These are phyloP conservation scores for Scutellaria barbata DNA, from an alignment of 257 asterid genomes.

Conservation along the genomic window DNA sequence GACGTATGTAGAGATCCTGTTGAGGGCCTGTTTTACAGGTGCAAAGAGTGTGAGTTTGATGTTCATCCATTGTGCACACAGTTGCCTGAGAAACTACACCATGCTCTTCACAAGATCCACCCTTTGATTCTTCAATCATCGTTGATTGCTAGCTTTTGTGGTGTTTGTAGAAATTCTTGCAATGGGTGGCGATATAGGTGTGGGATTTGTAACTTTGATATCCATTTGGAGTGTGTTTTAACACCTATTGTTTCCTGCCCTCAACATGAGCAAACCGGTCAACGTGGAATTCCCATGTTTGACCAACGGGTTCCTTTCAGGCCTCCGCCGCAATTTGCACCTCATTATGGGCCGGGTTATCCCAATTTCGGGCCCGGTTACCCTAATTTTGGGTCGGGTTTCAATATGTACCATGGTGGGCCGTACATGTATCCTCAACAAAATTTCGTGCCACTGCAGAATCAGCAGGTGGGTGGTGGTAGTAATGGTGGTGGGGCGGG, in stretches of 20 bases:
- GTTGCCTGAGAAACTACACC: conserved; percentile 42
- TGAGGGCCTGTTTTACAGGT: conserved; percentile 56
- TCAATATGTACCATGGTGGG: neutral
- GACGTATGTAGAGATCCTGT: conserved; percentile 50
- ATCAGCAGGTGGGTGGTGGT: conserved; percentile 19
- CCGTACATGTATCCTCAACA: no score
- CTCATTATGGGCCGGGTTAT: conserved; percentile 3
- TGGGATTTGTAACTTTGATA: conserved; percentile 37
- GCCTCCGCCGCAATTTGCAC: conserved; percentile 34
- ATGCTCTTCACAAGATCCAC: conserved; percentile 50
- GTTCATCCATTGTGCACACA: conserved; percentile 60
- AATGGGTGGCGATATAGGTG: conserved; percentile 52
- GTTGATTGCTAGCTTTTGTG: conserved; percentile 11
- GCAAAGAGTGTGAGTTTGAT: conserved; percentile 53
- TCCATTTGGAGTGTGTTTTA: conserved; percentile 49
- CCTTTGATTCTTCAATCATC: conserved; percentile 37
- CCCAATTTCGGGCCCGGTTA: neutral
- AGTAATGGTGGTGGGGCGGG: neutral
- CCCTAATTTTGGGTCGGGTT: conserved; percentile 16
- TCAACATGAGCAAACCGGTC: neutral
- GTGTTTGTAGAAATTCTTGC: conserved; percentile 39
- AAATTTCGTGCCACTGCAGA: conserved; percentile 20
- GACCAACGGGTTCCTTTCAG: conserved; percentile 38
- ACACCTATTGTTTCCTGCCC: conserved; percentile 35
- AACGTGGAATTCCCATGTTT: conserved; percentile 39